Conservation (phyloP, 2,329 filamentous ascomycete species). For the Hymenoscyphus salicellus region DNA sequence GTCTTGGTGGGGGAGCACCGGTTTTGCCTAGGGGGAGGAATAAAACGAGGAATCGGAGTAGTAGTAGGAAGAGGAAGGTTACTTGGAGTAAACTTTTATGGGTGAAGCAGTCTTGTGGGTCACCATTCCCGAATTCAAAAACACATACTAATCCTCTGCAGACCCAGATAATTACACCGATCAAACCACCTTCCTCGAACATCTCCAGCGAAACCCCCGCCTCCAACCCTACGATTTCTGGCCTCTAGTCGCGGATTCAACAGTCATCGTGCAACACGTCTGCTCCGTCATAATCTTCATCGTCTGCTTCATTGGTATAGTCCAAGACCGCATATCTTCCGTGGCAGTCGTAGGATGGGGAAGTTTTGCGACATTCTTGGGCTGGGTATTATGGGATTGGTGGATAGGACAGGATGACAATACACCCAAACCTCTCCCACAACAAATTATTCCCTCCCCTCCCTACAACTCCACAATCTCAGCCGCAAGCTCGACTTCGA, state of each 20-base stretch:
- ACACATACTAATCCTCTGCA: conserved; percentile 35
- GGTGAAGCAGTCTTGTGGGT: conserved; percentile 90
- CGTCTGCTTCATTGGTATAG: conserved; percentile 89
- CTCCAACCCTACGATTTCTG: conserved; percentile 97
- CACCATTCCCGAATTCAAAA: background rate
- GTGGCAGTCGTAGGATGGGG: conserved; percentile 85
- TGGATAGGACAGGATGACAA: conserved; percentile 74
- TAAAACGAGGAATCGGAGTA: conserved; percentile 45
- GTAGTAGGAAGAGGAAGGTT: conserved; percentile 60
- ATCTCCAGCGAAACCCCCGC: conserved; percentile 89
- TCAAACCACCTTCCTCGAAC: conserved; percentile 92
- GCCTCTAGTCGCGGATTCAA: conserved; percentile 91
- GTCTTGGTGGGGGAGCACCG: conserved; percentile 19
- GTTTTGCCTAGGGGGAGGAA: conserved; percentile 26
- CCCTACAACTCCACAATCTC: conserved; percentile 34
- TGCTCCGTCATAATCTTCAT: conserved; percentile 93
- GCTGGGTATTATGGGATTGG: conserved; percentile 88
- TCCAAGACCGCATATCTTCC: conserved; percentile 80
- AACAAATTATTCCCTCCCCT: conserved; percentile 23
- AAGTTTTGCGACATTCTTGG: conserved; percentile 75
- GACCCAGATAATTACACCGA: conserved; percentile 99
- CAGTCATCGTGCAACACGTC: conserved; percentile 94
- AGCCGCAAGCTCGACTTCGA: conserved; percentile 31
- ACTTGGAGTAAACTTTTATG: conserved; percentile 95
- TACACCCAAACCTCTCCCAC: conserved; percentile 29